Evolutionary conservation across 805 yeast genomes (phyloP).

Genomic region (Metschnikowia similis): DNA sequence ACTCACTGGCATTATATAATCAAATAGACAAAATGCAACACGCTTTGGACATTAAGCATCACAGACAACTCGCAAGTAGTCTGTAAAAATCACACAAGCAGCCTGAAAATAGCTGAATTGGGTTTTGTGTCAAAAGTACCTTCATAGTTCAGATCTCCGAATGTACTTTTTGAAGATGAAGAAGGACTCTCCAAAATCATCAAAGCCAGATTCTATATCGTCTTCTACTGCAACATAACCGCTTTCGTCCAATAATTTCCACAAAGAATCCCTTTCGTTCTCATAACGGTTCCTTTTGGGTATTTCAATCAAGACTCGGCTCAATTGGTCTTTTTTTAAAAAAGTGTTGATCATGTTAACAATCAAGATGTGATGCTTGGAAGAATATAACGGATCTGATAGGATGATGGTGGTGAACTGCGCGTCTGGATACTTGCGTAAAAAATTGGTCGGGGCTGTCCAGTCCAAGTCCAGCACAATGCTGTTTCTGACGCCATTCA

Average conservation of each 20-base stretch:
- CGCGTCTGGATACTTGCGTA: conserved; percentile 16
- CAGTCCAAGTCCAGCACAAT: conserved; percentile 67
- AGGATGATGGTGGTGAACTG: conserved; percentile 60
- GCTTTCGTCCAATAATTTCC: conserved; percentile 44
- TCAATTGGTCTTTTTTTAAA: conserved; percentile 24
- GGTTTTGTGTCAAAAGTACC: not conserved
- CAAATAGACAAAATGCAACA: not conserved
- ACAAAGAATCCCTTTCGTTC: conserved; percentile 56
- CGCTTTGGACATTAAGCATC: not conserved
- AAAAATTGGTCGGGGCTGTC: conserved; percentile 53
- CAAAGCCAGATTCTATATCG: conserved; percentile 60
- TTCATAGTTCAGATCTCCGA: not conserved
- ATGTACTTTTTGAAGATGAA: conserved; percentile 46
- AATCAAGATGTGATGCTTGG: conserved; percentile 74
- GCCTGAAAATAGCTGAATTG: not conserved
- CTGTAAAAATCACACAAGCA: not conserved
- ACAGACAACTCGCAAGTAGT: not conserved
- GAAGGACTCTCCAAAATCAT: conserved; percentile 76
- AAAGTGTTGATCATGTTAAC: conserved; percentile 53
- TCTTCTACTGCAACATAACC: conserved; percentile 34
- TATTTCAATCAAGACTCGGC: conserved; percentile 63
- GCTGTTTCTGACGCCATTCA: conserved; percentile 41
- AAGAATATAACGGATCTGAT: conserved; percentile 87
- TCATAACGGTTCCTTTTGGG: conserved; percentile 71
- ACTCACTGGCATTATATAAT: not conserved